A percentile compares a stretch with the other conserved stretches of the same genome.
Conservation (phyloP, 345 rosid genomes). For the Gossypium arboreum region DNA sequence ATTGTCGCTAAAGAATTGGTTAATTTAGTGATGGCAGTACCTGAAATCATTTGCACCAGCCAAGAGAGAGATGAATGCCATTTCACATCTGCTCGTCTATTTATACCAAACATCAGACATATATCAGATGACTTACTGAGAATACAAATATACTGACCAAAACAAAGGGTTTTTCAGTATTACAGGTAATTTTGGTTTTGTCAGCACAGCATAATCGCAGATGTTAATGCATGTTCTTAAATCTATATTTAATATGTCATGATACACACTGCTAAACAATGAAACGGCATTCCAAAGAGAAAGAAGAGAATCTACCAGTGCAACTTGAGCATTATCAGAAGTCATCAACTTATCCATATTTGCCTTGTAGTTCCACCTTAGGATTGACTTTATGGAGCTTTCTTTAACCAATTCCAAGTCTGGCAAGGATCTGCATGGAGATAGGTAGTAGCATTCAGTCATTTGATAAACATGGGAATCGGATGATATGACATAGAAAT, state of each 20-base stretch:
- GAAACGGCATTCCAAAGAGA: neutral
- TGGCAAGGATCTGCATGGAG: slow-evolving; percentile 42
- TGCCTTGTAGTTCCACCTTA: slow-evolving; percentile 52
- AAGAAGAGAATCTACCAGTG: slow-evolving; percentile 31
- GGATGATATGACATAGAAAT: neutral
- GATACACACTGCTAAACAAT: neutral
- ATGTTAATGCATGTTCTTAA: neutral
- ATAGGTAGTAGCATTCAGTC: slow-evolving; percentile 3
- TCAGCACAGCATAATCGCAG: neutral
- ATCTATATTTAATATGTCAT: slow-evolving; percentile 1
- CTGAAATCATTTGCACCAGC: slow-evolving; percentile 37
- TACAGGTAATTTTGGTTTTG: neutral
- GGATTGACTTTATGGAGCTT: slow-evolving; percentile 41
- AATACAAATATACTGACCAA: neutral
- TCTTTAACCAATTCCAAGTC: slow-evolving; percentile 46
- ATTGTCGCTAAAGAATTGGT: neutral
- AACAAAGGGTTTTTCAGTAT: neutral
- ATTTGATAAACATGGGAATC: slow-evolving; percentile 7
- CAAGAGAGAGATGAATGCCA: slow-evolving; percentile 43
- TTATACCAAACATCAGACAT: slow-evolving; percentile 4
- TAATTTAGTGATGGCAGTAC: slow-evolving; percentile 21
- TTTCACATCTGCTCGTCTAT: slow-evolving; percentile 50
- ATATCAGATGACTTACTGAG: slow-evolving; percentile 9
- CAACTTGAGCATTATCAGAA: slow-evolving; percentile 36
- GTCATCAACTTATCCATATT: slow-evolving; percentile 50